Evolutionary conservation across 169 alveolate genomes (phyloP), one percentile per base, ranked within the genome.

Genomic region (Babesia divergens): DNA sequence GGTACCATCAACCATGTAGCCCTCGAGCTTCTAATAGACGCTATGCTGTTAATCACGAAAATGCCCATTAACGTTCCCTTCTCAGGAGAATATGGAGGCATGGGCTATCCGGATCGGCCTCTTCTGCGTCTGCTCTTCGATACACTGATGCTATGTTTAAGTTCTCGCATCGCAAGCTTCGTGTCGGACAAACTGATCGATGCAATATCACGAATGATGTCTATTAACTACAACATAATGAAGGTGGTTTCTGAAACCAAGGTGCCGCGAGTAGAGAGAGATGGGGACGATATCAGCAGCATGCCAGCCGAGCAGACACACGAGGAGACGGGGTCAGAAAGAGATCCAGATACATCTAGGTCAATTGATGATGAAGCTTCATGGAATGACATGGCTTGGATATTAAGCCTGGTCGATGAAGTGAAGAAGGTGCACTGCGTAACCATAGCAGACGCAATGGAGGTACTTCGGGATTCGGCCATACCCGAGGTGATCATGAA

Each of bases 381-480:
- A n/a, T 8, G 6, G 31, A 55, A 32, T 18, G 71, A 76, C 37
- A 40, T 16, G 14, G 86, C 66, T 18, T 77, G 86, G 86, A 14
- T 77, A 35, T 20, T 22, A 16, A 56, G 54, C 50, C 52, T 77
- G 66, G 7, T 65, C 46, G 86, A 77, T 20, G 86, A 77, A 40
- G 47, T 77, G 42, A 87, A 87, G 52, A 87, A 87, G 49, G 62
- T 79, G 18, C 69, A 80, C 37, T 64, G 67, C 58, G 59, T 52
- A 37, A 74, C 59, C 62, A 53, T 87, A 20, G 86, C 84, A 35
- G 92, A 87, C 53, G 83, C 84, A 6, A 32, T 87, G 47, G 74
- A 66, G 42, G 65, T 74, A 42, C 67, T 80, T 29, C 65, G 55
- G 54, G 86, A 80, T 34, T 59, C 84, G 5, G 60, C 65, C 8